phyloP scores from a whole-genome alignment of 257 asterid genomes.

The Craterostigma plantagineum region DNA sequence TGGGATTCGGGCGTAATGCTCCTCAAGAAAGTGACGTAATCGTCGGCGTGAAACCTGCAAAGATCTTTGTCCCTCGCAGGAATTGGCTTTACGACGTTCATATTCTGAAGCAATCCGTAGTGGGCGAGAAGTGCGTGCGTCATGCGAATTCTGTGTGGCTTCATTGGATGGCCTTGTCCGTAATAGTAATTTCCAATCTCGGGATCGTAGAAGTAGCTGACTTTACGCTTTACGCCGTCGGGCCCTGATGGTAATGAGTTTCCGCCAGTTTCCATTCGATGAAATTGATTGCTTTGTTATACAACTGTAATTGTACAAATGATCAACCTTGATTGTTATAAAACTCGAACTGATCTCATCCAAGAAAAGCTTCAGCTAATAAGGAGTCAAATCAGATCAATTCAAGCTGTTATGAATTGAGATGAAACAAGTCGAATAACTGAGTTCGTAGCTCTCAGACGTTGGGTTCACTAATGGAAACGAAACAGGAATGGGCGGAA shows the following conservation, averaged over 20 bases:
- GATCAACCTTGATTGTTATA: too few species aligned
- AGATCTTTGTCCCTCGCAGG: conserved; percentile 31
- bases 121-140: conserved; percentile 27
- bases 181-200: conserved; percentile 28
- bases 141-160: conserved; percentile 32
- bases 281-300: too few species aligned
- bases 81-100: conserved; percentile 22
- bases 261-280: conserved; percentile 20
- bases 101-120: conserved; percentile 22
- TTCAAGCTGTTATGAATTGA: too few species aligned
- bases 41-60: conserved; percentile 31
- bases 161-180: conserved; percentile 31
- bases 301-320: too few species aligned
- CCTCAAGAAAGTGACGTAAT: conserved; percentile 26
- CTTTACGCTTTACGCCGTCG: conserved; percentile 22
- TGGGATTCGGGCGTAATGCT: conserved; percentile 23
- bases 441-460: too few species aligned
- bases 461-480: too few species aligned
- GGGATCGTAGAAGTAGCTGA: conserved; percentile 24
- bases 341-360: too few species aligned
- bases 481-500: too few species aligned
- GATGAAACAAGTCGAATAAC: too few species aligned
- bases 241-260: conserved; percentile 21
- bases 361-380: too few species aligned
- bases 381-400: too few species aligned